Evolutionary conservation across 345 rosid species (phyloP), one percentile per base, ranked within the genome.

Genomic region (Eucalyptus regnans): DNA sequence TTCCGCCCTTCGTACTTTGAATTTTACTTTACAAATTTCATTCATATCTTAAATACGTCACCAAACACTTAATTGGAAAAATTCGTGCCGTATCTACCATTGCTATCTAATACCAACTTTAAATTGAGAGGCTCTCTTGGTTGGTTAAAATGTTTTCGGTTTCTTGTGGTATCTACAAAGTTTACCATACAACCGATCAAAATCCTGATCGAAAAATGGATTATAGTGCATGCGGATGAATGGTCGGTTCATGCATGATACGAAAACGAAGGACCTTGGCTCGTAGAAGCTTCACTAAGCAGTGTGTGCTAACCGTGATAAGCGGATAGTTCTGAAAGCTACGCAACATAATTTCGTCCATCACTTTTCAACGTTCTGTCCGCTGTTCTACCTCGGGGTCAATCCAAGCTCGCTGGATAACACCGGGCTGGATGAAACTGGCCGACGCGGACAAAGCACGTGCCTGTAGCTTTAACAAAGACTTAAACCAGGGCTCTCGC

Each of bases 11-110:
- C 25, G 6, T 58, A 58, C 64, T 14, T 58, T 0, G 13, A 6
- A 58, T 58, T 58, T 23, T 58, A 2, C 6, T 4, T 56, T 56
- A 56, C 62, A 22, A 56, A 56, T 58, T 58, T 9, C 13, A 58
- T 58, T 58, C 12, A 25, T 25, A 58, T 58, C 64, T 58, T 9
- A 58, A 22, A 20, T 54, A 22, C 3, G 3, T 22, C 62, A 56
- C 27, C 60, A 8, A 20, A 22, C 3, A 56, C 5, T 23, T 56
- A 9, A 9, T 22, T 20, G 27, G 6, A 56, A 23, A 50, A 56
- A 22, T 8, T 56, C 0, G 0, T 56, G 27, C 25, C 5, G 6
- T 56, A 22, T 22, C 5, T 4, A 9, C 62, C 58, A 17, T 52
- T 2, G 9, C 58, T 52, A 56, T 56, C 62, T 9, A 22, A 22